These are phyloP conservation scores for Sorghum bicolor DNA, from an alignment of 176 grass and related monocot genomes.

Conservation along the genomic window DNA sequence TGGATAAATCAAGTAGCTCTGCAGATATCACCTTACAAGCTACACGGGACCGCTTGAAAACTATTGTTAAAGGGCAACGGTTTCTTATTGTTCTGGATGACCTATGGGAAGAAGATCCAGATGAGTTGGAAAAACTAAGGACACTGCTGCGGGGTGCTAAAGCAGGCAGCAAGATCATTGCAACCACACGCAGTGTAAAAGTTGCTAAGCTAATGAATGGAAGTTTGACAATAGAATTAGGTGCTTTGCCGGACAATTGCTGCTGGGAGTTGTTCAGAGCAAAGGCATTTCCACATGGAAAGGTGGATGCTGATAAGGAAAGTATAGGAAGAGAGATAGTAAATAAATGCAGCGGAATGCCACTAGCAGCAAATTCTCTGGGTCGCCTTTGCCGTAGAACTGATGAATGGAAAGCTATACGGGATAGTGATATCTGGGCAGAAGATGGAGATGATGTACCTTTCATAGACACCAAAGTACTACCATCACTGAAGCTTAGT, in stretches of 20 bases:
- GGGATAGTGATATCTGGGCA: neutral
- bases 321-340: neutral
- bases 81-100: constrained; percentile 5
- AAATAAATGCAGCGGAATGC: neutral
- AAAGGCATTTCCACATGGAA: neutral
- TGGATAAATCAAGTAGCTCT: neutral
- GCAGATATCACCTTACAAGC: neutral
- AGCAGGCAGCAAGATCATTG: neutral
- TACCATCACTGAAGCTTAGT: neutral
- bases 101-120: neutral
- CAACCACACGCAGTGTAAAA: neutral
- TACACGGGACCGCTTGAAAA: neutral
- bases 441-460: neutral
- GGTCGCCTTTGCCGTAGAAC: neutral
- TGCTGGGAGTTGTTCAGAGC: neutral
- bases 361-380: constrained; percentile 2
- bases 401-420: neutral
- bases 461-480: neutral
- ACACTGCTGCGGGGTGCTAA: neutral
- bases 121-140: neutral
- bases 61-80: neutral
- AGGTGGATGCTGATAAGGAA: neutral
- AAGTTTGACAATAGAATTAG: neutral
- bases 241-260: neutral
- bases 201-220: neutral